Base-by-base conservation (phyloP, 768 basidiomycete species). In the Cantharellus anzutake region DNA sequence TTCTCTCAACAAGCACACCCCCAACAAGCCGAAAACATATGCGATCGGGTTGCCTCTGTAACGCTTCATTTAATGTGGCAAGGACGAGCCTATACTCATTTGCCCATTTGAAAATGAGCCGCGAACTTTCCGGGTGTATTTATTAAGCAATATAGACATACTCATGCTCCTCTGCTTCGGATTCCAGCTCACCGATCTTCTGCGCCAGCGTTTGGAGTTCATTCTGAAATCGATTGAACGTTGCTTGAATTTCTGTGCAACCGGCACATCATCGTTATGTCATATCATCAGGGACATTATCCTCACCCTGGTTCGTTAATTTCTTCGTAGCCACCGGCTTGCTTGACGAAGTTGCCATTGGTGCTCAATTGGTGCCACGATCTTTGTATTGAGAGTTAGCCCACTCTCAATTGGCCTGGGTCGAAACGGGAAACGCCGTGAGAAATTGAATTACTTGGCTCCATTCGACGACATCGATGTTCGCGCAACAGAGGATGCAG, bases 11-110 rank as follows among this genome's bases (percentile, higher is more conserved):
- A 14, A 99, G 78, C 3, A 96, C 84, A 38, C 94, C 94, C 3
- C 96, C 96, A 63, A 99, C 86, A 64, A 98, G 76, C 58, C 94
- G 83, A 73, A 97, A 99, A 71, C 96, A 98, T 73, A 90, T 92
- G 60, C 96, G 82, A 70, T 82, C 78, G 16, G 94, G 92, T 61
- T 93, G 86, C 61, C 81, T 79, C n/a, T 74, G 75, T 42, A 90
- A 72, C 5, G 82, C 82, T 63, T 97, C 91, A 64, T 84, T 79
- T 41, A 99, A 72, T 1, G 96, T 97, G 2, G 78, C 77, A 42
- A 98, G 76, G 4, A 99, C 96, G 14, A 99, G 75, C 48, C 93
- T 97, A 63, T 11, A 42, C 14, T 59, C 48, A 29, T 14, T 29
- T 29, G 20, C 20, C 20, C 20, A 29, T 29, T 29, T 29, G 20